Evolutionary conservation across 495 filamentous ascomycete species (phyloP), one percentile per base, ranked within the genome.

Genomic region (Aspergillus indologenus): DNA sequence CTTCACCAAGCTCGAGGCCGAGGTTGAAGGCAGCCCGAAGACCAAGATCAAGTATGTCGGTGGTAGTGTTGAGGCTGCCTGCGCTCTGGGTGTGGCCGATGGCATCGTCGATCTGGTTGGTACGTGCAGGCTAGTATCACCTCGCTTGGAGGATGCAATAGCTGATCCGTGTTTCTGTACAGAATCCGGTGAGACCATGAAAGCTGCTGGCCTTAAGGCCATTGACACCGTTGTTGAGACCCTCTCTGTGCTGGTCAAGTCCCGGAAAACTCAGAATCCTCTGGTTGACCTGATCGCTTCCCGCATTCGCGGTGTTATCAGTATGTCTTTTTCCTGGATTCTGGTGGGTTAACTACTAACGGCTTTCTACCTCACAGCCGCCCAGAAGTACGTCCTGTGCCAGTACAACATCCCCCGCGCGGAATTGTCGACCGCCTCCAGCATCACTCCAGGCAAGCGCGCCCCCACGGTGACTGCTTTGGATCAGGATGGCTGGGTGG

Each of bases 141-240:
- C 42, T 53, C 44, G 50, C 51, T 21, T 45, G 29, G 43, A 54
- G 4, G 8, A 42, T 40, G 34, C 34, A 11, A 40, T 40, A 15
- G 18, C 23, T 29, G 48, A 19, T 26, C 19, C 21, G 31, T 29
- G 50, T 47, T 23, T 31, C 4, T 46, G 21, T 29, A 5, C 59
- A 96, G 94, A 98, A 83, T 98, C 94, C 42, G 94, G 94, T 50
- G 92, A 97, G 68, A 98, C 94, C 12, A 98, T 98, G 94, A 91
- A 88, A 66, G 94, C 92, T 2, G 93, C 93, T 34, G 95, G 95
- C n/a, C 81, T 98, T 45, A 95, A 94, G 72, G 85, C 95, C 60
- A 96, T 98, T 67, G 92, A 91, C 61, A 98, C 94, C 2, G 91
- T 98, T 18, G 80, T 96, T 24, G 85, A 89, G 54, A 90, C 87